Base-by-base conservation (phyloP, 768 basidiomycete species). In the Paxillus rubicundulus region DNA sequence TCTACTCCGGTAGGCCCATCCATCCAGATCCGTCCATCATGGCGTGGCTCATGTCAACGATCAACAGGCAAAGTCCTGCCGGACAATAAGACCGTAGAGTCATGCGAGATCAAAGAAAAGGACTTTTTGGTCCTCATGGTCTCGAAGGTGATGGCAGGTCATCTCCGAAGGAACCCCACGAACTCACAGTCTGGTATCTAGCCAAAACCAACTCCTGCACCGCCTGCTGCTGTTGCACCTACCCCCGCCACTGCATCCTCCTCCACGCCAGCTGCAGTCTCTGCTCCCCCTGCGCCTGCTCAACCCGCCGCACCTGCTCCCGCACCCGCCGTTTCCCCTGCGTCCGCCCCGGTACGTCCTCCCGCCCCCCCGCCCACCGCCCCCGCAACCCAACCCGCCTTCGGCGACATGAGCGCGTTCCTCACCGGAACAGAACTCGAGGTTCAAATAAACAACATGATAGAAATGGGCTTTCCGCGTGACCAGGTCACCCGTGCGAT, bases 71-170 rank as follows among this genome's bases (percentile, higher is more conserved):
- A 96, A 78, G 87, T 99, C 43, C 79, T 98, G 18, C 67, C 82
- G 9, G 94, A 99, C 69, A 82, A 84, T 53, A 95, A 94, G 76
- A 88, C 87, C 2, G 81, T 99, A 33, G 89, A 81, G 61, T 87
- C 89, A 42, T 89, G 87, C 64, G 84, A 87, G 49, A 90, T 98
- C 77, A 95, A 97, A 75, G 96, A 98, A 73, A 98, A 97, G 76
- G 96, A 97, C 70, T 99, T 99, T 75, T 75, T 98, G 54, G 97
- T 99, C n/a, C 83, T 99, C 39, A 99, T 98, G 96, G 91, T 98
- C 32, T 83, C 93, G 46, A 98, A 97, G 84, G 95, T 95, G 56
- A 50, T 41, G 33, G 40, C 46, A 74, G 40, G 36, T 18, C 32
- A 17, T n/a, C 48, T 48, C 28, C 20, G n/a, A 33, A 36, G 18